Evolutionary conservation across 2,329 filamentous ascomycete genomes (phyloP).

Genomic region (Neofusicoccum cordaticola): DNA sequence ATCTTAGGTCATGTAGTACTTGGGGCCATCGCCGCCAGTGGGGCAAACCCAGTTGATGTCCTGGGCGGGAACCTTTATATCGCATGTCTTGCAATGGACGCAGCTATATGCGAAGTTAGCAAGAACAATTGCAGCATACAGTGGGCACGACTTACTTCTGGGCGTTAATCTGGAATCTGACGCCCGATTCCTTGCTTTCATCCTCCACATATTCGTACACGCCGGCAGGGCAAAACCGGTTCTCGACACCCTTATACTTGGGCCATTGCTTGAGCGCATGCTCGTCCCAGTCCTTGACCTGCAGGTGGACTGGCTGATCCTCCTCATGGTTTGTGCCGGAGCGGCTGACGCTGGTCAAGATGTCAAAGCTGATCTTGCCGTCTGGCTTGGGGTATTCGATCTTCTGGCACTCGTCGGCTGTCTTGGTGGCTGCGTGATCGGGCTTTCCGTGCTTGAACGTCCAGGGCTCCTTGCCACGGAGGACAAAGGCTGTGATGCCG

Average conservation of each 20-base stretch:
- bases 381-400: conserved; percentile 98
- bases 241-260: conserved; percentile 87
- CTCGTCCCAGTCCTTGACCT: conserved; percentile 91
- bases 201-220: conserved; percentile 99
- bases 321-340: conserved; percentile 99
- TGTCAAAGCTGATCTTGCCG: conserved; percentile 91
- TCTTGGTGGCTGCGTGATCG: conserved; percentile 76
- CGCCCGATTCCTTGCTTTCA: conserved; percentile 76
- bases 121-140: conserved; percentile 28
- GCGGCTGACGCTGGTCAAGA: conserved; percentile 88
- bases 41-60: conserved; percentile 93
- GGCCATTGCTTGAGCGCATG: conserved; percentile 83
- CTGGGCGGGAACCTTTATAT: conserved; percentile 95
- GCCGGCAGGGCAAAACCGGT: conserved; percentile 92
- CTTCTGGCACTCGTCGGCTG: conserved; percentile 74
- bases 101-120: conserved; percentile 59
- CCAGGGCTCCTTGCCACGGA: conserved; percentile 86
- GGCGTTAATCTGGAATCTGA: conserved; percentile 95
- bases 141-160: conserved; percentile 74
- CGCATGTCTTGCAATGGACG: conserved; percentile 99
- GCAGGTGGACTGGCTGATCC: conserved; percentile 93
- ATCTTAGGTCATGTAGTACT: conserved; percentile 59
- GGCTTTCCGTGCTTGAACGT: conserved; percentile 80
- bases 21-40: conserved; percentile 77
- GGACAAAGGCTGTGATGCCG: conserved; percentile 81